Base-by-base conservation (phyloP, 805 yeast species). In the Debaryomyces hansenii region DNA sequence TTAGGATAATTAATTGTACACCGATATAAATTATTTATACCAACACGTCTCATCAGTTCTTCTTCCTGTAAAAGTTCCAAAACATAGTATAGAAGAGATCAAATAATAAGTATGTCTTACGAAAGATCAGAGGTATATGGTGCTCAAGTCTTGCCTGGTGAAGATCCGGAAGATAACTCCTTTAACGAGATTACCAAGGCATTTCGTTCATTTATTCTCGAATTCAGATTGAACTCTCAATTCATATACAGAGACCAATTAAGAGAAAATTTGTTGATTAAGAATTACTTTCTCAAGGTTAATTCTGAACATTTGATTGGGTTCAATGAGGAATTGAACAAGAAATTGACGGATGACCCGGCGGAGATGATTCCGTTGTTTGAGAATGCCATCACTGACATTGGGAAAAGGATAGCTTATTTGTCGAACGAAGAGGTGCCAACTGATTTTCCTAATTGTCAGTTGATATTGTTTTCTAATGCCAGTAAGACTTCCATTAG, bases 241-340 rank as follows among this genome's bases (percentile, higher is more conserved):
- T 94, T 87, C 64, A 74, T 90, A 34, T 92, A 92, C 72, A 77
- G 96, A 74, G 97, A 91, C 58, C 96, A 91, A 63, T 74, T 94
- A 45, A 77, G 97, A 55, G 96, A 90, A 58, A 90, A 91, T 65
- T 71, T 95, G 40, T 73, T 92, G 42, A 84, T 89, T 52, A 84
- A 84, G 46, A 82, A 84, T 57, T 91, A 82, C 67, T 79, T 77
- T 35, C 67, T 94, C 42, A 79, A 80, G 2, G 95, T 94, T 9
- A 83, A 87, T 53, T 77, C 88, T 40, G 96, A 86, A 45, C 96
- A 94, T 61, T 70, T 94, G 47, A 86, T 92, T 46, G 84, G 90
- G 7, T 94, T 82, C 70, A 88, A 90, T 59, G 98, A 90, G 60
- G 96, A 88, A 55, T 74, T 94, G 44, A 91, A 90, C 62, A 92